phyloP scores from a whole-genome alignment of 805 yeast species.

The Yarrowia hollandica region DNA sequence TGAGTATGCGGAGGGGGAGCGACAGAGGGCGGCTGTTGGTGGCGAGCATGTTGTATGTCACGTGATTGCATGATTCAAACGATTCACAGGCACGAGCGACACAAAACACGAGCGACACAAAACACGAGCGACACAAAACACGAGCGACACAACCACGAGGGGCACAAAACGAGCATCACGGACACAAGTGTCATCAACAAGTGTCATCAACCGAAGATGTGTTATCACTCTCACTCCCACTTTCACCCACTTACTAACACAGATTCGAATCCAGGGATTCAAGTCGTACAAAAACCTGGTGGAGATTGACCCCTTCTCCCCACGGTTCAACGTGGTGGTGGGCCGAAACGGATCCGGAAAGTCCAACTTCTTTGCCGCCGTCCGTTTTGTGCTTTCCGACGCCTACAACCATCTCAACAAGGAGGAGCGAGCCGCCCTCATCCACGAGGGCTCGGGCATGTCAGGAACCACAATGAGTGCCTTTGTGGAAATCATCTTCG shows the following conservation, averaged over 20 bases:
- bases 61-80: too few species aligned
- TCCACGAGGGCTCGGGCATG: constrained; percentile 77
- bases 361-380: constrained; percentile 92
- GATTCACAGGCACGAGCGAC: too few species aligned
- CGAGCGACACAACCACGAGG: too few species aligned
- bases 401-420: constrained; percentile 80
- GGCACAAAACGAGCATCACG: not conserved
- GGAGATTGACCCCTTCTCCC: constrained; percentile 70
- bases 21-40: too few species aligned
- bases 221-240: not conserved
- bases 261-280: constrained; percentile 83
- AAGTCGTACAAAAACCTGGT: constrained; percentile 88
- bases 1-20: not conserved
- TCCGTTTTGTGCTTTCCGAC: constrained; percentile 86
- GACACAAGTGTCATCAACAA: not conserved
- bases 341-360: constrained; percentile 98
- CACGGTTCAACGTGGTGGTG: constrained; percentile 77
- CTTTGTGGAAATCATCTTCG: constrained; percentile 85
- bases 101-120: too few species aligned
- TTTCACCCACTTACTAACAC: too few species aligned
- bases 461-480: constrained; percentile 76
- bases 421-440: constrained; percentile 81
- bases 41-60: too few species aligned
- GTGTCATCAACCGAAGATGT: too few species aligned
- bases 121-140: too few species aligned